A percentile compares a stretch with the other conserved stretches of the same genome.
phyloP scores from a whole-genome alignment of 192 early-diverging fungal genomes.

The Chytriomyces hyalinus region DNA sequence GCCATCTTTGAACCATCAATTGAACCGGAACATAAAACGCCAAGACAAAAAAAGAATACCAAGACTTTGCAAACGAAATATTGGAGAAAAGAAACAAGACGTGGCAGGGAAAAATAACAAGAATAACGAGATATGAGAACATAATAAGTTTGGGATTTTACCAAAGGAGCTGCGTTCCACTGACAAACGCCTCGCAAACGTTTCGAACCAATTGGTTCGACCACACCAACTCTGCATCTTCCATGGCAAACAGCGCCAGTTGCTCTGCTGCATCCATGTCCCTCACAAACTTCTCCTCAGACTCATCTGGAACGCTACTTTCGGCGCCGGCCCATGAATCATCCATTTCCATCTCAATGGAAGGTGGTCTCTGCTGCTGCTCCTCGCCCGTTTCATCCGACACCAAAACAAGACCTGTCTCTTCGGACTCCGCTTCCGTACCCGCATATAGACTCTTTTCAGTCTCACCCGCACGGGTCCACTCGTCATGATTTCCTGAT shows the following conservation, averaged over 20 bases:
- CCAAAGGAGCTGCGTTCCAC: slow-evolving; percentile 27
- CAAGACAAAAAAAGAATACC: not conserved
- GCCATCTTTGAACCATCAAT: no score
- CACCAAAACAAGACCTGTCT: not conserved
- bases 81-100: not conserved
- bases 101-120: not conserved
- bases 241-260: slow-evolving; percentile 42
- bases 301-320: not conserved
- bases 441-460: not conserved
- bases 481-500: not conserved
- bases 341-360: slow-evolving; percentile 11
- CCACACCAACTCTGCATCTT: slow-evolving; percentile 49
- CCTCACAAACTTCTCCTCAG: slow-evolving; percentile 20
- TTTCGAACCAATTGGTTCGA: slow-evolving; percentile 31
- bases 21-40: not conserved
- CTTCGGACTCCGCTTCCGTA: not conserved
- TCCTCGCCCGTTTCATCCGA: not conserved
- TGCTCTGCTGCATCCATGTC: slow-evolving; percentile 41
- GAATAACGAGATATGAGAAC: not conserved
- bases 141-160: not conserved
- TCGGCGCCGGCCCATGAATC: slow-evolving; percentile 31
- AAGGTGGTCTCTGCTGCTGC: not conserved
- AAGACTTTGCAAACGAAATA: not conserved
- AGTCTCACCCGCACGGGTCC: not conserved
- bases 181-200: slow-evolving; percentile 41